Evolutionary conservation across 495 filamentous ascomycete species (phyloP).

Genomic region (Tuber borchii): DNA sequence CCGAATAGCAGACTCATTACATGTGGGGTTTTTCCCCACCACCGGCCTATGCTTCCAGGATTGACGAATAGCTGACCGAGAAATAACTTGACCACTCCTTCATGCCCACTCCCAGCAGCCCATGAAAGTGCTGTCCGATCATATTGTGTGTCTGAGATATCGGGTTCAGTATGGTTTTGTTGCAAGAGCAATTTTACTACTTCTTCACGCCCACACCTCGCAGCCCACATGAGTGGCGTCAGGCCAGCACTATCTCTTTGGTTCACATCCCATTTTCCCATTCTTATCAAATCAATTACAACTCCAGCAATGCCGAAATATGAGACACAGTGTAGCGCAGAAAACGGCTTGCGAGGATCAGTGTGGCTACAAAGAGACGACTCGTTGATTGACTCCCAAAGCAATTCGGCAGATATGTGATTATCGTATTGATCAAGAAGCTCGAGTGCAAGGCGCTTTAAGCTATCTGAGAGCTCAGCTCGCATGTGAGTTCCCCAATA

Average conservation of each 20-base stretch:
- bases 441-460: background rate
- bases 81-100: background rate
- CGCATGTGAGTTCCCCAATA: background rate
- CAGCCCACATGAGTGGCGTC: background rate
- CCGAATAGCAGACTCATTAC: no score
- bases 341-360: background rate
- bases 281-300: background rate
- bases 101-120: background rate
- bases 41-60: no score
- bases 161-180: background rate
- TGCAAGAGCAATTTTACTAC: background rate
- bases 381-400: background rate
- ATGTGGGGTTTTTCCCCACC: no score
- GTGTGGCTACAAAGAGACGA: background rate
- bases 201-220: background rate
- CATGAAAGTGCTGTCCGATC: background rate
- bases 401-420: background rate
- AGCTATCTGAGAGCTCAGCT: background rate
- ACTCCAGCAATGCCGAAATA: background rate
- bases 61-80: no score
- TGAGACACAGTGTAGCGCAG: background rate
- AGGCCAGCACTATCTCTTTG: background rate
- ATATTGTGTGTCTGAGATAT: background rate
- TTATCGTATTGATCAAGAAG: background rate
- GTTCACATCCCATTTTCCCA: background rate